phyloP scores from a whole-genome alignment of 2,329 filamentous ascomycete genomes.

The Alternaria sp. region DNA sequence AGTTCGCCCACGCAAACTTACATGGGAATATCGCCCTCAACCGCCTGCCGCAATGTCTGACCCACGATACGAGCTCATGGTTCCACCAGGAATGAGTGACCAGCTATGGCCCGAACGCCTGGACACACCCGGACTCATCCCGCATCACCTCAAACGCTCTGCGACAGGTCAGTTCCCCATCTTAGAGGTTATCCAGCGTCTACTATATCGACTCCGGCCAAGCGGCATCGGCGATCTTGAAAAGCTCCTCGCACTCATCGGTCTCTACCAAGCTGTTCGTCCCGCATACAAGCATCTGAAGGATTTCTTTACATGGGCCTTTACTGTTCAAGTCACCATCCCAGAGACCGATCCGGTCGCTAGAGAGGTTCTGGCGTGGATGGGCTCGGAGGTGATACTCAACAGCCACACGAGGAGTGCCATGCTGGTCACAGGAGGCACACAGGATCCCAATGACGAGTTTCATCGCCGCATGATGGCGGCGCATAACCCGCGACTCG shows the following conservation, averaged over 20 bases:
- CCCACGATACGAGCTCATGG: neutral
- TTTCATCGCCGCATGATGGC: constrained; percentile 3
- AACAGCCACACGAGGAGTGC: constrained; percentile 29
- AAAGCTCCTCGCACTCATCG: constrained; percentile 29
- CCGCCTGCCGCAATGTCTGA: neutral
- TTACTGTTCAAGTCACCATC: constrained; percentile 31
- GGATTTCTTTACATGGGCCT: constrained; percentile 23
- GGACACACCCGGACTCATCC: constrained; percentile 32
- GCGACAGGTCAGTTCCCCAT: constrained; percentile 27
- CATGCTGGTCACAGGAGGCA: constrained; percentile 28
- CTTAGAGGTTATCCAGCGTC: constrained; percentile 38
- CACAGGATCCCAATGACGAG: constrained; percentile 10
- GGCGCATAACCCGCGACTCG: neutral
- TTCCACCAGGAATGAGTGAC: neutral
- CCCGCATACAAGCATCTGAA: constrained; percentile 27
- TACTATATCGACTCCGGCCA: constrained; percentile 29
- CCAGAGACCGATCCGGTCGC: constrained; percentile 32
- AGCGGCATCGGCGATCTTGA: constrained; percentile 25
- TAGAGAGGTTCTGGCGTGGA: constrained; percentile 35
- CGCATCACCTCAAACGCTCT: constrained; percentile 28
- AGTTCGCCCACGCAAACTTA: neutral
- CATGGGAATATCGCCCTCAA: neutral
- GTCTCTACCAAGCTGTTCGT: constrained; percentile 29
- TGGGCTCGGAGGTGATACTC: constrained; percentile 32
- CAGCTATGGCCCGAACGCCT: constrained; percentile 34